Base-by-base conservation (phyloP, 1,284 basidiomycete genomes). In the Sanghuangporus weigelae region DNA sequence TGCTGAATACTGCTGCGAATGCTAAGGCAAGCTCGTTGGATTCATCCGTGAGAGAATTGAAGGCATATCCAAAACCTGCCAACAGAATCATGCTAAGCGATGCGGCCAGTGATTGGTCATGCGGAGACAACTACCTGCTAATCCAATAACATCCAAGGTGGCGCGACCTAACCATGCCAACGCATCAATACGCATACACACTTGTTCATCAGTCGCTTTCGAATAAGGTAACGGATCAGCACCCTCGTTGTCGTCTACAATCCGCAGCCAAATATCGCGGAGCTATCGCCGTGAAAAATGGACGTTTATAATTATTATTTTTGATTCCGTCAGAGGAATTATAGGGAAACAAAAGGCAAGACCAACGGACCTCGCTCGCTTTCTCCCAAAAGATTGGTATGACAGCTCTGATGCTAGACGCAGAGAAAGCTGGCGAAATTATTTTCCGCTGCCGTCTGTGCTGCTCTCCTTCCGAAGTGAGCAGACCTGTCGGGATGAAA, bases 131-230 rank as follows among this genome's bases (percentile, higher is more conserved):
- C n/a, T 46, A 78, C 86, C 87, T 19, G 89, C 86, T 50, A 86
- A 76, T 5, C 88, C 88, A 62, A 93, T 90, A 49, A 88, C 80
- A 68, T 91, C 90, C 14, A 92, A 77, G 1, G 87, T 88, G 7
- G 86, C 82, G 39, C 83, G 81, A 1, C 79, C 81, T 8, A 91
- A 78, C 81, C 83, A 88, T 19, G 76, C 70, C 60, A 88, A 75
- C 16, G 84, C 82, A 67, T 92, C 87, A 48, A 89, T 76, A 57
- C 71, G 70, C 65, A 60, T 69, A 16, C 57, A 53, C 16, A n/a
- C 40, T 42, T 36, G 19, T 21, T 48, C 49, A 40, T 31, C 26
- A 8, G 5, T 59, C 23, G 26, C n/a, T 23, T 46, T 44, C 21
- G 39, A 49, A 31, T 3, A 21, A 10, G 16, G 23, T 40, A 35